Conservation (phyloP, 2,329 filamentous ascomycete genomes). For the Colletotrichum sp. region DNA sequence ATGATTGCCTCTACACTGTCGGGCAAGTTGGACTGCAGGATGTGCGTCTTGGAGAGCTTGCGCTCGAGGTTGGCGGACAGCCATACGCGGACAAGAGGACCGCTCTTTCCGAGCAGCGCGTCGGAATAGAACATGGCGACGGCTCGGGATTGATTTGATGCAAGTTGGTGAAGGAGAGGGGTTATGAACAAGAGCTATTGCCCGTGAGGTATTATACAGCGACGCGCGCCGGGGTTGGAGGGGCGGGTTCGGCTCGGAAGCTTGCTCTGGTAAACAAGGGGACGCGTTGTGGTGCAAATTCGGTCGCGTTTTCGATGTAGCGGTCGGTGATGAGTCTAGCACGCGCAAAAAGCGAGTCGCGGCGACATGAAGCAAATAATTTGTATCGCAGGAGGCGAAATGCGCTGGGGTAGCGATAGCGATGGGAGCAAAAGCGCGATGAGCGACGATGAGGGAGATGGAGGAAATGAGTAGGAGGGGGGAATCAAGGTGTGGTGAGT, state of each 20-base stretch:
- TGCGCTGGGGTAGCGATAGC: constrained; percentile 16
- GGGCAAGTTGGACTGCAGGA: constrained; percentile 91
- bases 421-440: constrained; percentile 18
- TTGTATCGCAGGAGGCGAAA: constrained; percentile 13
- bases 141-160: constrained; percentile 1
- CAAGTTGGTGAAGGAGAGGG: neutral
- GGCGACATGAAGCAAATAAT: constrained; percentile 20
- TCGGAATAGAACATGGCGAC: constrained; percentile 94
- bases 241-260: constrained; percentile 1
- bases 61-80: constrained; percentile 97
- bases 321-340: constrained; percentile 10
- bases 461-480: constrained; percentile 21
- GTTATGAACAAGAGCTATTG: constrained; percentile 7
- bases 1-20: constrained; percentile 96
- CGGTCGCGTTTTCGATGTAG: constrained; percentile 19
- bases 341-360: constrained; percentile 11
- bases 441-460: constrained; percentile 19
- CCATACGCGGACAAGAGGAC: constrained; percentile 97
- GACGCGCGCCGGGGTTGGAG: constrained; percentile 18
- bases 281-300: constrained; percentile 25
- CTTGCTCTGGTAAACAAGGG: constrained; percentile 26
- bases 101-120: constrained; percentile 93
- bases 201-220: constrained; percentile 8
- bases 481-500: constrained; percentile 19
- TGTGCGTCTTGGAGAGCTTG: constrained; percentile 96